Evolutionary conservation across 371 early-diverging fungal genomes (phyloP), one percentile per base, ranked within the genome.

Genomic region (Mortierella sp.): DNA sequence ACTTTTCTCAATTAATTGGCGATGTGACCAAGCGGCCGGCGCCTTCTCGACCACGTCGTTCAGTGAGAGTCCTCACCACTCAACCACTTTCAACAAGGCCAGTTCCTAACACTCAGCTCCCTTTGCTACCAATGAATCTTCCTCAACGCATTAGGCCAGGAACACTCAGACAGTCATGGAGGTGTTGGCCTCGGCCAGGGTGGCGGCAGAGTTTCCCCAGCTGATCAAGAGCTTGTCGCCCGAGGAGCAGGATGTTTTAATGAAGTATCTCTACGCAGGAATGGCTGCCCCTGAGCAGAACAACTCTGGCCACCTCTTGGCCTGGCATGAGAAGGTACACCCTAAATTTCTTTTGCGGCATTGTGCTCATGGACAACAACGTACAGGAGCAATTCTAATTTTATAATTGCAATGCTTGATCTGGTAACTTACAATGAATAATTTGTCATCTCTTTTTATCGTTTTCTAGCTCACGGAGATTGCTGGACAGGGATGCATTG

Each of bases 221-320:
- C 82, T 95, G 72, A 89, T 97, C 51, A 90, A 92, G 83, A 73
- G 82, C 6, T 90, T 98, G 71, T 72, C 86, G 10, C 80, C 85
- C 14, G 93, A 92, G 40, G 92, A 96, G 61, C 89, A 93, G 77
- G 98, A 97, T 82, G 89, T 94, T 13, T 83, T 98, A 86, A 93
- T 97, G 91, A 98, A 97, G 88, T 98, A 97, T 86, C 90, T 98
- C 53, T 98, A 97, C 89, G 92, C 95, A 26, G 97, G 96, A 37
- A 91, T 98, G 93, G 96, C 95, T 5, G 90, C 90, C 37, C 98
- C 98, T 3, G 96, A 96, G n/a, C 81, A 89, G 69, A 97, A 91
- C 85, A 96, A 96, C 82, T 93, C 97, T 31, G 93, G 93, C 24
- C 91, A 95, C 59, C 82, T 98, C 73, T 88, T 98, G 80, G 90